Evolutionary conservation across 257 asterid species (phyloP), one percentile per base, ranked within the genome.

Genomic region (Ajuga chamaepitys): DNA sequence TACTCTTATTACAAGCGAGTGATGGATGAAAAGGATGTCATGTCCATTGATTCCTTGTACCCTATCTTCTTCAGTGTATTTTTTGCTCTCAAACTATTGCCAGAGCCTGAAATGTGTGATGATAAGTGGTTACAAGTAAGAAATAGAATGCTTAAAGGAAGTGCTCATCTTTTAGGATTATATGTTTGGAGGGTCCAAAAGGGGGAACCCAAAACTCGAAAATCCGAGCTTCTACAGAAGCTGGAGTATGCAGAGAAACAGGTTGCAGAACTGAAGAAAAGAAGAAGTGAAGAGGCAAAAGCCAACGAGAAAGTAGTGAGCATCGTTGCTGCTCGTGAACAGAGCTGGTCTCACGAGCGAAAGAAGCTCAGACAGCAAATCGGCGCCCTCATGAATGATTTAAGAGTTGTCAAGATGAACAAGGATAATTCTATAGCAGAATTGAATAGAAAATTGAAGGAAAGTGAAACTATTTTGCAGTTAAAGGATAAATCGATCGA

Each of bases 231-330:
- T 68, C 68, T 82, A 12, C 79, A 35, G 2, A 80, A 80, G 82
- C 86, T 88, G 51, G 81, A 78, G 51, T 72, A 66, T 48, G 89
- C 95, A 17, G 71, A 77, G 47, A 76, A 63, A 45, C 85, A 80
- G 76, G 60, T 86, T 22, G 72, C 61, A 25, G 89, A 80, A 32
- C 48, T 93, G 70, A 89, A 83, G 84, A 86, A 67, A 62, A 42
- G 77, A 58, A 72, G 99, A 72, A 89, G 83, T 13, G 96, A 93
- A 71, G 99, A 86, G 22, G 97, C 89, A 10, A 93, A 78, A 68
- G 99, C 99, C 16, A 93, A 93, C 45, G 96, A 80, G 84, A 88
- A 83, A 72, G 97, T 89, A 12, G 84, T 86, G 8, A 58, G 94
- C 48, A 93, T 93, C 66, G 80, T 87, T 61, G 89, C 99, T 7